Evolutionary conservation across 768 basidiomycete genomes (phyloP), one percentile per base, ranked within the genome.

Genomic region (Clavaria fumosa): DNA sequence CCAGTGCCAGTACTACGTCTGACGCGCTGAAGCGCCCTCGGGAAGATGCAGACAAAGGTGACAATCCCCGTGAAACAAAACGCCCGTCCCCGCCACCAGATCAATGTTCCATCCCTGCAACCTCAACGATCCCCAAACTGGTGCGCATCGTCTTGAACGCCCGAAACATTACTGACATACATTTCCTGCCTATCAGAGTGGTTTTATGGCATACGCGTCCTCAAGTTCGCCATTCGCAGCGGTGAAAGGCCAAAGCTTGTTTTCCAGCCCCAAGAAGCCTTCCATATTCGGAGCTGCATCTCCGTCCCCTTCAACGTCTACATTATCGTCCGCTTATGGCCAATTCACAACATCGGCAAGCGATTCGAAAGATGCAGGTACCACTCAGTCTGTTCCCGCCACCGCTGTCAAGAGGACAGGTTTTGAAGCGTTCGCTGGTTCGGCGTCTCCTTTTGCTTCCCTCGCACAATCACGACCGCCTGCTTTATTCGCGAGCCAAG

Each of bases 131-230:
- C 38, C 53, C 64, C 15, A 67, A 74, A 56, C 47, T 63, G 40
- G 76, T 75, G n/a, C n/a, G n/a, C n/a, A n/a, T n/a, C n/a, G n/a
- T n/a, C n/a, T n/a, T n/a, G n/a, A n/a, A n/a, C n/a, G n/a, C n/a
- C n/a, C n/a, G n/a, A n/a, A n/a, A n/a, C n/a, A n/a, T n/a, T n/a
- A n/a, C n/a, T n/a, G n/a, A n/a, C n/a, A n/a, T n/a, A n/a, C 35
- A 38, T 43, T 28, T 32, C 36, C 14, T 19, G 20, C 40, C 37
- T 43, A 22, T 35, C 32, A 31, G 78, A 60, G 69, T 37, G 82
- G 82, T 18, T 86, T 86, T 54, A 75, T 77, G 69, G 77, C 80
- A 2, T 86, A 83, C 47, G 81, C 82, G 9, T 76, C 79, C 2
- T 60, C 70, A 7, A 67, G 62, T 39, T 84, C 82, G 2, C 81